Base-by-base conservation (phyloP, 345 rosid genomes). In the Orychophragmus violaceus region DNA sequence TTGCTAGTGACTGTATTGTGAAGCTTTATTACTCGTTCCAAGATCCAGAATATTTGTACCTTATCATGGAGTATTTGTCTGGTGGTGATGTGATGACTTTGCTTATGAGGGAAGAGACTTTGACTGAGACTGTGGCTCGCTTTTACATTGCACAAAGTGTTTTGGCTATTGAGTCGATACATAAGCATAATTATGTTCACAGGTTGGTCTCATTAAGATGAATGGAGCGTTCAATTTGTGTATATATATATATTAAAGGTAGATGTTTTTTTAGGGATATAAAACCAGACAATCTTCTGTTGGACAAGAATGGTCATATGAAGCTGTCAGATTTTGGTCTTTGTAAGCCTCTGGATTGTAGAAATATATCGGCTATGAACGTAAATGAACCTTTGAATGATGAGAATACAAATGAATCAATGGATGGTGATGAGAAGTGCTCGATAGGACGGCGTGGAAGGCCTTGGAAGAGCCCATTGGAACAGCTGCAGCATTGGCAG, bases 251-350 rank as follows among this genome's bases (percentile, higher is more conserved):
- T 68, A 74, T 48, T 46, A n/a, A 57, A 62, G 49, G 42, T 33
- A 35, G 11, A 25, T 58, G 13, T 62, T 57, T n/a, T 61, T 65
- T 52, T 86, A 93, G 97, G 82, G 98, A 93, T 78, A 89, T 93
- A 73, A 93, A 93, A 80, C 97, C 98, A 14, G 98, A 92, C 82
- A 89, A 93, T 67, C 88, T 93, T 56, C 71, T 93, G 53, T 70
- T 93, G 83, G 98, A 93, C 80, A 84, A 79, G 84, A 49, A 83
- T 68, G 98, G 98, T 61, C 98, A 89, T 72, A 79, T 86, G 89
- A 89, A 83, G 87, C 85, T 93, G 62, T 93, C 97, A 27, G 98
- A 93, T 79, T 92, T 93, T 82, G 98, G 97, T 79, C 93, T 93
- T 67, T 93, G 98, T 84, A 93, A 93, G 78, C 96, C 98, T 69